Evolutionary conservation across 2,329 filamentous ascomycete genomes (phyloP).

Genomic region (Biscogniauxia mediterranea): DNA sequence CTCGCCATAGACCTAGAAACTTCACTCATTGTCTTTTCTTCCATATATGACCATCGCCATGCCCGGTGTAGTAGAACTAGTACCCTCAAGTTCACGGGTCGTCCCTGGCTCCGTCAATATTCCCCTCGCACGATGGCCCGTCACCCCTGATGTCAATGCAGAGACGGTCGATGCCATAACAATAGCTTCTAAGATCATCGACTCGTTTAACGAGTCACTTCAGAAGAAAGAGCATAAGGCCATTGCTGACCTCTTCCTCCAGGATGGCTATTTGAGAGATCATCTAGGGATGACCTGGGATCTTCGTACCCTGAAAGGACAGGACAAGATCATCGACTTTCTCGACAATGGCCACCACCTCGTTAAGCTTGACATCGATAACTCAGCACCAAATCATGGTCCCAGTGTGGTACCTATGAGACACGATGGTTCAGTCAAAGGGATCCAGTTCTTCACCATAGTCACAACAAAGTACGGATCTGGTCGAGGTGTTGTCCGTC

Average conservation of each 20-base stretch:
- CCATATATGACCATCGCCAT: slow-evolving; percentile 5
- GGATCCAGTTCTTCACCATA: slow-evolving; percentile 49
- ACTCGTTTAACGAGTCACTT: slow-evolving; percentile 39
- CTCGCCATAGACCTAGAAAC: background rate
- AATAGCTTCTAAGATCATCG: slow-evolving; percentile 37
- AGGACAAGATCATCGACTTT: slow-evolving; percentile 37
- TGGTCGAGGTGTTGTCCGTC: slow-evolving; percentile 49
- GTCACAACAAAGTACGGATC: slow-evolving; percentile 45
- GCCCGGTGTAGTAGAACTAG: slow-evolving; percentile 9
- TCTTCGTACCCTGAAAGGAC: slow-evolving; percentile 51
- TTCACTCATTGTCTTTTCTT: background rate
- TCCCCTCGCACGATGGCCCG: slow-evolving; percentile 41
- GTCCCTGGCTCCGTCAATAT: slow-evolving; percentile 38
- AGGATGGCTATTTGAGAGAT: slow-evolving; percentile 57
- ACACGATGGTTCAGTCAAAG: slow-evolving; percentile 41
- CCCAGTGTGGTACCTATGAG: slow-evolving; percentile 44
- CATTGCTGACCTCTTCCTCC: slow-evolving; percentile 44
- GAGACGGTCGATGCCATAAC: slow-evolving; percentile 34
- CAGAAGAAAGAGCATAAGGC: slow-evolving; percentile 32
- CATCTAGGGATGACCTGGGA: slow-evolving; percentile 56
- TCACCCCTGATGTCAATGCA: slow-evolving; percentile 28
- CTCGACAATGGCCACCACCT: slow-evolving; percentile 32
- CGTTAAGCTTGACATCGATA: slow-evolving; percentile 39
- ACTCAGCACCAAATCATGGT: slow-evolving; percentile 37
- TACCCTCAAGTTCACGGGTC: slow-evolving; percentile 29